Evolutionary conservation across 805 yeast genomes (phyloP), one percentile per base, ranked within the genome.

Genomic region (Brettanomyces bruxellensis): DNA sequence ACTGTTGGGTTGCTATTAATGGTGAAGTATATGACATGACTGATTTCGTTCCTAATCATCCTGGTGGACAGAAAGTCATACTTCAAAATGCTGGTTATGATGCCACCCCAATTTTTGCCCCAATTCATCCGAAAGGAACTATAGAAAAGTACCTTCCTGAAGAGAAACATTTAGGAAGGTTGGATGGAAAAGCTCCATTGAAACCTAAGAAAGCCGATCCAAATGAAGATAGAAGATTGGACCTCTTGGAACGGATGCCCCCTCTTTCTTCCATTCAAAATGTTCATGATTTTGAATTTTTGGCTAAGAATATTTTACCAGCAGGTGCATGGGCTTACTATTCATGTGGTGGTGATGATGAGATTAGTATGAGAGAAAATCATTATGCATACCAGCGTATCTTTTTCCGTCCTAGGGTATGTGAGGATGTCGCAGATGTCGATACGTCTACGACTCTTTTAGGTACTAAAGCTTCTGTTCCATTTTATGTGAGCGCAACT

Each of bases 311-410:
- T 49, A 83, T 86, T 34, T 70, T 91, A 72, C 76, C 86, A 30
- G 79, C 78, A 46, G 75, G 77, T 32, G 97, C 93, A 0, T 86
- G 97, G 95, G 93, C 93, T 12, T 91, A 91, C 65, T 91, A 89
- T 61, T 83, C 95, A 4, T 79, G 89, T 34, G 98, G 91, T 8
- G 76, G 95, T 14, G 97, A 91, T 64, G 98, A 91, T 63, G 98
- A 91, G 67, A 78, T 91, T 54, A 76, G 96, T 2, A 61, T 86
- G 58, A 76, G 98, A 55, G 96, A 90, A 59, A 91, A 91, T 67
- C 97, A 89, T 62, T 74, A 80, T 45, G 95, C 96, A 3, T 91
- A 78, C 67, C 95, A 87, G 59, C 71, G 95, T 30, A 78, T 90
- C 45, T 89, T 85, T 68, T 91, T 91, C 72, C 81, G 84, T 53